These are phyloP conservation scores for Rusavskia elegans DNA, from an alignment of 495 filamentous ascomycete species.

Conservation along the genomic window DNA sequence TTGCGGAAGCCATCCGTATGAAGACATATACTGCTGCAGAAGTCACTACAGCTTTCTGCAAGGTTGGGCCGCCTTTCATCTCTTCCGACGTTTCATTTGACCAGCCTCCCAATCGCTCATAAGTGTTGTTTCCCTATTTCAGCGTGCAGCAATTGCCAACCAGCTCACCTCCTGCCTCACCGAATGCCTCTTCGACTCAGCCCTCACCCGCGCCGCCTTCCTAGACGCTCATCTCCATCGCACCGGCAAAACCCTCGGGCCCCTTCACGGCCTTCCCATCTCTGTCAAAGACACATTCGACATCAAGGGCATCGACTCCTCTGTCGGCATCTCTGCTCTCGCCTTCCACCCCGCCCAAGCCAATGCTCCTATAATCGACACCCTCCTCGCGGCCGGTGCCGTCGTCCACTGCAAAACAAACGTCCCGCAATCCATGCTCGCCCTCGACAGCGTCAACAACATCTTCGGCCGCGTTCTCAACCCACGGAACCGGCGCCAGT, in stretches of 20 bases:
- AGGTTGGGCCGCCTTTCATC: slow-evolving; percentile 26
- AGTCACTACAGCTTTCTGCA: slow-evolving; percentile 44
- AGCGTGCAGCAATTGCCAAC: slow-evolving; percentile 43
- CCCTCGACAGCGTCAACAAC: slow-evolving; percentile 43
- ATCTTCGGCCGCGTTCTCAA: slow-evolving; percentile 17
- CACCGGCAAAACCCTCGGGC: slow-evolving; percentile 36
- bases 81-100: background rate
- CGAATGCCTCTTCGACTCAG: slow-evolving; percentile 48
- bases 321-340: slow-evolving; percentile 40
- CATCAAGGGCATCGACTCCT: slow-evolving; percentile 38
- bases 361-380: slow-evolving; percentile 26
- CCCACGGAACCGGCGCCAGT: slow-evolving; percentile 4
- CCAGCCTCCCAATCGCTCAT: background rate
- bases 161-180: slow-evolving; percentile 50
- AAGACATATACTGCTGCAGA: slow-evolving; percentile 34
- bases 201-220: slow-evolving; percentile 37
- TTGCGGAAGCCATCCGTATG: slow-evolving; percentile 14
- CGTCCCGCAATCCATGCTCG: slow-evolving; percentile 27
- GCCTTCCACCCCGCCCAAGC: slow-evolving; percentile 31
- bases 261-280: slow-evolving; percentile 53
- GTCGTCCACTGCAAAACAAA: slow-evolving; percentile 55
- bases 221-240: slow-evolving; percentile 38
- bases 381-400: slow-evolving; percentile 20
- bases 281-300: slow-evolving; percentile 53
- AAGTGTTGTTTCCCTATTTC: slow-evolving; percentile 8